phyloP scores from a whole-genome alignment of 2,329 filamentous ascomycete species.

The Claviceps spartinae region DNA sequence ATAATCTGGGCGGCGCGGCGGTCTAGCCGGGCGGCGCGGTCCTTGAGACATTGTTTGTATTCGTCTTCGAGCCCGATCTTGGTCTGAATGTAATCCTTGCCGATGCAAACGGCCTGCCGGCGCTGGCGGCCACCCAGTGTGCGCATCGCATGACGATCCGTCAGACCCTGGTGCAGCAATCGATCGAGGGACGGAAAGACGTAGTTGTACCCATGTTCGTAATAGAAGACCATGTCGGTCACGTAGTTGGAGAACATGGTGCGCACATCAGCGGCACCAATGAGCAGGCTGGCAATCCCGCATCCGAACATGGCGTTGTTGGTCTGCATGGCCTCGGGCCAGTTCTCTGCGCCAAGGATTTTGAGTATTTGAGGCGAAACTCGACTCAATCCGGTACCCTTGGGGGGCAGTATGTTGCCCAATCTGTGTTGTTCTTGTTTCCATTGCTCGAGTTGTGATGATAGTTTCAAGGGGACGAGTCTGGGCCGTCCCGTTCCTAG shows the following conservation, averaged over 20 bases:
- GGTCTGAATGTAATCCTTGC: constrained; percentile 9
- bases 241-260: constrained; percentile 13
- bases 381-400: constrained; percentile 7
- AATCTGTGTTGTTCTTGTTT: constrained; percentile 8
- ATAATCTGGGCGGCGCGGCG: constrained; percentile 9
- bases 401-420: constrained; percentile 10
- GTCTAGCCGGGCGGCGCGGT: constrained; percentile 5
- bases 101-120: constrained; percentile 7
- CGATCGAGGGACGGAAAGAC: constrained; percentile 9
- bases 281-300: constrained; percentile 9
- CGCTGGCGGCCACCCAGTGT: constrained; percentile 9
- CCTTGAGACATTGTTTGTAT: background rate
- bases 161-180: constrained; percentile 8
- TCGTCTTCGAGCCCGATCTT: constrained; percentile 9
- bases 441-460: constrained; percentile 9
- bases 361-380: constrained; percentile 6
- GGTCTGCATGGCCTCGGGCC: constrained; percentile 8
- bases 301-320: constrained; percentile 12
- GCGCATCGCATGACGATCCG: constrained; percentile 8
- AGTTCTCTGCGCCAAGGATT: constrained; percentile 7
- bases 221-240: constrained; percentile 13
- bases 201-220: constrained; percentile 12
- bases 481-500: constrained; percentile 1
- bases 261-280: constrained; percentile 8
- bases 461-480: constrained; percentile 8